Conservation (phyloP, 306 rosid species). For the Castanospermum australe region DNA sequence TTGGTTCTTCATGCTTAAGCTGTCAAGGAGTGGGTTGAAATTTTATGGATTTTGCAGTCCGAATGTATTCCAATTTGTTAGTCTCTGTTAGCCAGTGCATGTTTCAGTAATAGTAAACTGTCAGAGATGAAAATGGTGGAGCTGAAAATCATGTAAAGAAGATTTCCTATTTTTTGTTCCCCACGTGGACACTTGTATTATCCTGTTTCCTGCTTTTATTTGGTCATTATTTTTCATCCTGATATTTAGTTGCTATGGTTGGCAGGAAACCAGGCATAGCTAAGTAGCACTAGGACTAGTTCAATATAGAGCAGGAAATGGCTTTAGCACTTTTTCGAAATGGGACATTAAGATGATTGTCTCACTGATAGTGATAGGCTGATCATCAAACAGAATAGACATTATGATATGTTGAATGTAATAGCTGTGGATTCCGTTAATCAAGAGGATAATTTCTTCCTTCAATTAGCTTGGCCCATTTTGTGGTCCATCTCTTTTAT, state of each 20-base stretch:
- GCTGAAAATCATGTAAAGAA: conserved; percentile 34
- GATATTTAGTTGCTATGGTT: conserved; percentile 18
- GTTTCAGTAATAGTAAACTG: conserved; percentile 25
- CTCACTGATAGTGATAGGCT: conserved; percentile 38
- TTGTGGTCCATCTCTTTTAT: conserved; percentile 60
- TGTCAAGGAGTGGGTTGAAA: conserved; percentile 36
- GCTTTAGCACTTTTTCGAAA: conserved; percentile 25
- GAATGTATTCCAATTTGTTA: conserved; percentile 33
- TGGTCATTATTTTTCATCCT: conserved; percentile 14
- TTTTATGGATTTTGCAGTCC: conserved; percentile 32
- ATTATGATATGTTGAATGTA: conserved; percentile 38
- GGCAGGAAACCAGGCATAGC: conserved; percentile 17
- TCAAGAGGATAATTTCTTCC: conserved; percentile 36
- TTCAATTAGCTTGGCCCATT: conserved; percentile 46
- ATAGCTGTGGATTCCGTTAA: conserved; percentile 42
- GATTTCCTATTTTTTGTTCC: conserved; percentile 28
- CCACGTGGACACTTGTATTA: conserved; percentile 33
- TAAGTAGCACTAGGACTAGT: conserved; percentile 20
- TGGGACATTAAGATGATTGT: conserved; percentile 29
- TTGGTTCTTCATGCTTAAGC: conserved; percentile 27
- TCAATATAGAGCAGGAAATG: conserved; percentile 14
- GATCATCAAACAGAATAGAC: conserved; percentile 43
- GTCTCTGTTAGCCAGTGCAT: conserved; percentile 26
- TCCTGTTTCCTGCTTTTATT: conserved; percentile 26
- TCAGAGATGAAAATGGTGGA: conserved; percentile 36